phyloP scores from a whole-genome alignment of 2,329 filamentous ascomycete genomes.

The Fusarium sterilihyphosum region DNA sequence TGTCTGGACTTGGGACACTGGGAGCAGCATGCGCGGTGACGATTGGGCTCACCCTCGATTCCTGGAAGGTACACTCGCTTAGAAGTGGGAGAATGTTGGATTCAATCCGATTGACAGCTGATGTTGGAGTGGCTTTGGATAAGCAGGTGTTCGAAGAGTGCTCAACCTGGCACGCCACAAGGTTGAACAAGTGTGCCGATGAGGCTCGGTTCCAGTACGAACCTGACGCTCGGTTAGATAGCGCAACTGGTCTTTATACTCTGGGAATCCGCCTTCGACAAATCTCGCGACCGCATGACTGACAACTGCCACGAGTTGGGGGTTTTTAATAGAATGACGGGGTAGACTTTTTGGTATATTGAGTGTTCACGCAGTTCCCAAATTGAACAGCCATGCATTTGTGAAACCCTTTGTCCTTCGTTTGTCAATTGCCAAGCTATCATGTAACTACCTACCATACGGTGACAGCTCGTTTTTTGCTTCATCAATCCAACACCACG shows the following conservation, averaged over 20 bases:
- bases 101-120: conserved; percentile 23
- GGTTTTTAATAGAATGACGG: neutral
- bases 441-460: too few species aligned
- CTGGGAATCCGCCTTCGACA: conserved; percentile 18
- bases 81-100: conserved; percentile 15
- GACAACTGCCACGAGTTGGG: neutral
- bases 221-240: neutral
- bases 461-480: neutral
- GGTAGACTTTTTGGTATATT: neutral
- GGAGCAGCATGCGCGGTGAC: conserved; percentile 15
- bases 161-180: conserved; percentile 10
- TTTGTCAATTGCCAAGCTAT: neutral
- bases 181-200: conserved; percentile 15
- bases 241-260: neutral
- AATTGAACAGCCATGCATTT: neutral
- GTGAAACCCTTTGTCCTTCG: neutral
- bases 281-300: neutral
- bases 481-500: neutral
- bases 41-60: conserved; percentile 16
- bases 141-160: conserved; percentile 21
- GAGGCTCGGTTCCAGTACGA: conserved; percentile 15
- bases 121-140: conserved; percentile 22
- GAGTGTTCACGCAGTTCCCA: too few species aligned
- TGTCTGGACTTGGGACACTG: conserved; percentile 16
- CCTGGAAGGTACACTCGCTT: conserved; percentile 15